A percentile compares a stretch with the other conserved stretches of the same genome.
These are phyloP conservation scores for Candida freyschussii DNA, from an alignment of 1,139 yeast genomes.

Conservation along the genomic window DNA sequence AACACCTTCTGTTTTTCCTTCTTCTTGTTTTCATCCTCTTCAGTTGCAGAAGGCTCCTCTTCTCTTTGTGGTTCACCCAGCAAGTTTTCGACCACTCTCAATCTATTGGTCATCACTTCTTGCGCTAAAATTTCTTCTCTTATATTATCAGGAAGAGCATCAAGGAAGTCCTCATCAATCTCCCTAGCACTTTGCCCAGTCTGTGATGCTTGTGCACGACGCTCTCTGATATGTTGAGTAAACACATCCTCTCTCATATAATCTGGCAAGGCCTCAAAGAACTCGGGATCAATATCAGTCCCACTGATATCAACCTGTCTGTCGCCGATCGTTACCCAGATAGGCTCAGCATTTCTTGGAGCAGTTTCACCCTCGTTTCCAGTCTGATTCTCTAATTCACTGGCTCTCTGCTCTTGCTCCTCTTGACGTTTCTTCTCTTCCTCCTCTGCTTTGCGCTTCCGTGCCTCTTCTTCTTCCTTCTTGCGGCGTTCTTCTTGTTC, in stretches of 20 bases:
- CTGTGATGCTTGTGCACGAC: constrained; percentile 43
- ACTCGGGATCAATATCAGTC: constrained; percentile 89
- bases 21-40: constrained; percentile 23
- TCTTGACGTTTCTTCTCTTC: constrained; percentile 27
- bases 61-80: constrained; percentile 7
- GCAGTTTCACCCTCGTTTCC: constrained; percentile 6
- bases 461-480: constrained; percentile 25
- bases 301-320: constrained; percentile 81
- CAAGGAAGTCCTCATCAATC: constrained; percentile 75
- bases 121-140: constrained; percentile 71
- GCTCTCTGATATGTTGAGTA: constrained; percentile 77
- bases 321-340: constrained; percentile 73
- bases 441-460: constrained; percentile 30
- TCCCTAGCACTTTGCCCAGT: constrained; percentile 47
- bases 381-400: constrained; percentile 17
- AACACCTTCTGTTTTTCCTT: constrained; percentile 37
- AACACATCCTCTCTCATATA: constrained; percentile 92
- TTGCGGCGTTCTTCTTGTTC: constrained; percentile 26
- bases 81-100: constrained; percentile 8
- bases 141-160: constrained; percentile 73
- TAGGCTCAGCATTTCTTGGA: constrained; percentile 39
- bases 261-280: constrained; percentile 85
- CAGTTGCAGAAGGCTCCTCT: constrained; percentile 24
- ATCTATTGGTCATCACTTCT: constrained; percentile 42
- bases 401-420: constrained; percentile 19